These are phyloP conservation scores for Stephania japonica DNA, from an alignment of 164 flowering plant genomes.

Conservation along the genomic window DNA sequence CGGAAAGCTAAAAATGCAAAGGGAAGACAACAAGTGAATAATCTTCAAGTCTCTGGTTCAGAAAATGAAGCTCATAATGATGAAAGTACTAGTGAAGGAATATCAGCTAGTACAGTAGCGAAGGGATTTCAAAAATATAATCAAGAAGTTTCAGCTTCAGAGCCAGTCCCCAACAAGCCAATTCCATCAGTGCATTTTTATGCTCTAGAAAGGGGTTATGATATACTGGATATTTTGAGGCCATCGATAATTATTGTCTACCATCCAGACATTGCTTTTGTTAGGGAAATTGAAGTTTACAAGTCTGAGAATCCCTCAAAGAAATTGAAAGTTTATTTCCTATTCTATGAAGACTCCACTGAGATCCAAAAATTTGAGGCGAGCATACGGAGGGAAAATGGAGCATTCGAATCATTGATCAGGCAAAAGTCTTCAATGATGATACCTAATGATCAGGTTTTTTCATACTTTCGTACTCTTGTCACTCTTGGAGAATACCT, in stretches of 20 bases:
- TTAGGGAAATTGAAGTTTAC: slow-evolving; percentile 87
- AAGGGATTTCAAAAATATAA: slow-evolving; percentile 26
- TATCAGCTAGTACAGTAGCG: slow-evolving; percentile 11
- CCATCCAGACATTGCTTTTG: slow-evolving; percentile 92
- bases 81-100: slow-evolving; percentile 19
- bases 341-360: slow-evolving; percentile 90
- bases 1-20: slow-evolving; percentile 15
- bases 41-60: slow-evolving; percentile 21
- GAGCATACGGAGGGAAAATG: slow-evolving; percentile 87
- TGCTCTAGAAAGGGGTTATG: slow-evolving; percentile 75
- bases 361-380: slow-evolving; percentile 97
- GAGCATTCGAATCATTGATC: slow-evolving; percentile 93
- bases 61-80: slow-evolving; percentile 22
- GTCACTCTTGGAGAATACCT: neutral
- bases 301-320: slow-evolving; percentile 80
- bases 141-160: slow-evolving; percentile 20
- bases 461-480: slow-evolving; percentile 4
- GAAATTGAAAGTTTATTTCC: slow-evolving; percentile 78
- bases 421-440: slow-evolving; percentile 95
- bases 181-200: slow-evolving; percentile 70
- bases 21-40: slow-evolving; percentile 11
- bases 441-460: slow-evolving; percentile 86
- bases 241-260: slow-evolving; percentile 79
- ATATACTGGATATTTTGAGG: slow-evolving; percentile 65
- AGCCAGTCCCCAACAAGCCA: slow-evolving; percentile 27